Evolutionary conservation across 176 grass and related monocot genomes (phyloP), one percentile per base, ranked within the genome.

Genomic region (Saccharum spontaneum): DNA sequence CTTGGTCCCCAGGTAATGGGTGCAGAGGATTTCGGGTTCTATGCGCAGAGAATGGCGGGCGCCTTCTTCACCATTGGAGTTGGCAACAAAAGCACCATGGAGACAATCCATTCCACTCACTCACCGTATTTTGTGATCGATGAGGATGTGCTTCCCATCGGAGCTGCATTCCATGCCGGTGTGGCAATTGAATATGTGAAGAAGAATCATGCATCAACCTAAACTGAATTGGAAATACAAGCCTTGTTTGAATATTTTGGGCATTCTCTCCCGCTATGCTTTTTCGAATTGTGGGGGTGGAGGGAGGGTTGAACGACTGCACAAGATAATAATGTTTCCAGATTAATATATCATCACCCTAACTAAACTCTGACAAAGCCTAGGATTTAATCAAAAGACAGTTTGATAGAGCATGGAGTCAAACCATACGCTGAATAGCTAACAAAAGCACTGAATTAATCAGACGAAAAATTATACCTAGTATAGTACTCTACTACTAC

Each of bases 11-110:
- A 82, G 34, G 0, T 43, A 0, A 91, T 90, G 87, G 89, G 78
- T 0, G 79, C 89, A 0, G 94, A 97, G 70, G 91, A 97, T 72
- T 93, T 97, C 15, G 89, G 85, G 11, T 97, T 97, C 85, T 97
- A 86, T 22, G 80, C 85, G 3, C 85, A 91, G 50, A 67, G 52
- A 37, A 91, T 97, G 79, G 78, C 94, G 0, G 82, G 87, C 28
- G 84, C 79, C 41, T 75, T 93, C 67, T 93, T 93, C 74, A 78
- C 31, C 34, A 64, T 97, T 14, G 94, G 91, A 73, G 75, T 88
- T 0, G 85, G 89, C 62, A 87, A 85, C 43, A 60, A 80, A 1
- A 67, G 54, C 44, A 78, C 69, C 31, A 39, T 76, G 75, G 77
- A 8, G 24, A 43, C 71, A 7, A 36, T 62, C 37, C 52, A 83